Conservation (phyloP, 768 basidiomycete genomes). For the Lactifluus piperatus region DNA sequence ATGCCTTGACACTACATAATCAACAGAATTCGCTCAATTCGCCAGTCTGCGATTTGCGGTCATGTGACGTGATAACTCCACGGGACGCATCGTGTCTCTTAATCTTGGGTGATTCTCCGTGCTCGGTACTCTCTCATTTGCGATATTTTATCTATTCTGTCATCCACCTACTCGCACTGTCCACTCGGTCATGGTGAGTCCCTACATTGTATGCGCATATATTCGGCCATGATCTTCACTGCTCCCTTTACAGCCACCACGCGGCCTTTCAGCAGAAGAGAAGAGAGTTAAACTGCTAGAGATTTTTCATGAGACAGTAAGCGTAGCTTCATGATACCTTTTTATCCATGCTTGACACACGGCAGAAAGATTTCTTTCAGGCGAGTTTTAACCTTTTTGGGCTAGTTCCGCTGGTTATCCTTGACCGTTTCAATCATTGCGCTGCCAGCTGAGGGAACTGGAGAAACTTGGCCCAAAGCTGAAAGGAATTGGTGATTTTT, state of each 20-base stretch:
- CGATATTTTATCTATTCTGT: background rate
- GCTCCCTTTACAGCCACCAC: conserved; percentile 6
- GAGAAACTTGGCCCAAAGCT: conserved; percentile 84
- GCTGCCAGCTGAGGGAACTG: conserved; percentile 71
- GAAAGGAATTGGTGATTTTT: conserved; percentile 74
- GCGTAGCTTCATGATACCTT: background rate
- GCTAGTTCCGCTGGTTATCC: too few relatives aligned
- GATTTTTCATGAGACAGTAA: conserved; percentile 87
- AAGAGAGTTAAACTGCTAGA: conserved; percentile 84
- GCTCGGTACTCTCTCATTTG: too few relatives aligned
- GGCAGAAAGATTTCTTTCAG: conserved; percentile 78
- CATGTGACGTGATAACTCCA: background rate
- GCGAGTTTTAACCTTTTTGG: conserved; percentile 25
- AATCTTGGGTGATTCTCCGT: background rate
- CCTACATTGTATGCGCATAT: background rate
- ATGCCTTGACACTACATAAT: conserved; percentile 14
- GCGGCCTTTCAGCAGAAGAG: conserved; percentile 79
- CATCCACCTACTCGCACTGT: too few relatives aligned
- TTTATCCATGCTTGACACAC: background rate
- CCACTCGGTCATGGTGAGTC: background rate
- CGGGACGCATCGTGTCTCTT: background rate
- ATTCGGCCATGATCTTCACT: background rate
- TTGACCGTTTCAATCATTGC: background rate
- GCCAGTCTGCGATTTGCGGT: background rate
- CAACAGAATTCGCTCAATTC: background rate